A percentile compares a stretch with the other conserved stretches of the same genome.
Conservation (phyloP, 2,329 filamentous ascomycete species). For the Fusarium praegraminearum region DNA sequence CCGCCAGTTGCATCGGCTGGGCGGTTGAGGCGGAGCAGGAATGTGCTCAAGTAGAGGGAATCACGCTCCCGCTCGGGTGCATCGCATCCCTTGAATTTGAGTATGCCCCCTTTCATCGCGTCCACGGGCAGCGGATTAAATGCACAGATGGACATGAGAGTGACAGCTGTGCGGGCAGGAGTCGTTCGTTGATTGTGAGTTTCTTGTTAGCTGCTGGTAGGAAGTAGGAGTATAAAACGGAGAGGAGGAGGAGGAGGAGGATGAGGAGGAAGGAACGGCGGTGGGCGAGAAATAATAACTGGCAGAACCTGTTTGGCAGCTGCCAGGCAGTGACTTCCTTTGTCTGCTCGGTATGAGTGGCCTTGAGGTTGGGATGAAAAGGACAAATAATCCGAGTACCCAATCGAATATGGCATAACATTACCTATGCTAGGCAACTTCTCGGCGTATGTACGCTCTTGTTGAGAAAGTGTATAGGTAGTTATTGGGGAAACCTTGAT, state of each 20-base stretch:
- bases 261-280: neutral
- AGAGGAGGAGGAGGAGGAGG: neutral
- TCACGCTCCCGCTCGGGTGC: neutral
- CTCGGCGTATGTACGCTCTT: too few relatives aligned
- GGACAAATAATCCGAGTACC: neutral
- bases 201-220: neutral
- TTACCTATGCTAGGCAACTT: too few relatives aligned
- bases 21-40: conserved; percentile 1
- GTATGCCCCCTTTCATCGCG: neutral
- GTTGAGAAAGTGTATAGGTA: too few relatives aligned
- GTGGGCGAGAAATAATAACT: neutral
- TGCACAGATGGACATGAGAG: neutral
- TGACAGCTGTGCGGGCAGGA: too few relatives aligned
- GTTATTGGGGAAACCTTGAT: too few relatives aligned
- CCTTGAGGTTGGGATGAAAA: neutral
- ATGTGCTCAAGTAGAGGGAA: conserved; percentile 2
- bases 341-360: neutral
- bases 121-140: neutral
- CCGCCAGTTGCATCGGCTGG: neutral
- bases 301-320: neutral
- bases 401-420: neutral
- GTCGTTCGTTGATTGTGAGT: neutral
- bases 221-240: neutral
- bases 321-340: neutral
- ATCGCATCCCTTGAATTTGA: conserved; percentile 17